Base-by-base conservation (phyloP, 2,329 filamentous ascomycete genomes). In the Beauveria sp. region DNA sequence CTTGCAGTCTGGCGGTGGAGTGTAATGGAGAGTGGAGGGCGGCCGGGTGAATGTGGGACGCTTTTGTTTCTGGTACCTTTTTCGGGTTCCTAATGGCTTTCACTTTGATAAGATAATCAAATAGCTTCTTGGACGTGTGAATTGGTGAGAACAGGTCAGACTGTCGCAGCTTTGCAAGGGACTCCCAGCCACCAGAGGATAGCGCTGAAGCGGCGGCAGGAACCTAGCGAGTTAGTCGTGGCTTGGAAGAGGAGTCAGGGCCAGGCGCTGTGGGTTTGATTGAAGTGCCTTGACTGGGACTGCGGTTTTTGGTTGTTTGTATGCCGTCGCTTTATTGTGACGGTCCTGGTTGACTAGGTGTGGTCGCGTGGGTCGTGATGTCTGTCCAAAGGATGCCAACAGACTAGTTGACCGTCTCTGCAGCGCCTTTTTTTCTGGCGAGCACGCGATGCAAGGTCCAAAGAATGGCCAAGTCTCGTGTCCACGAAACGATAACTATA, bases 1-100 rank as follows among this genome's bases (percentile, higher is more conserved):
- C 49, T 52, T 28, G 12, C 58, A 43, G 34, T 61, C 58, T 61
- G 54, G 60, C 60, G 60, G 60, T 62, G 54, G 60, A 58, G 54
- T 47, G 54, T 18, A 62, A 57, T 52, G 28, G 34, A 45, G 50
- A 22, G 50, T 55, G 53, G 54, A 62, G 40, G 42, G 54, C 47
- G 54, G 54, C 38, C 49, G 60, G 60, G 60, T 62, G 58, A 47
- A 58, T 62, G 60, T 62, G 60, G 58, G 49, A 52, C 58, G 16
- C 28, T 24, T 28, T 58, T 40, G 26, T 52, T 52, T 45, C 18
- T 46, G 38, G 28, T 20, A 38, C 26, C 28, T 60, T 58, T 60
- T 45, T 40, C n/a, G 46, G 12, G n/a, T 20, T 49, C 56, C 28
- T 26, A 24, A 12, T 47, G 22, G 28, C 49, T 43, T 52, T 42